A percentile compares a stretch with the other conserved stretches of the same genome.
These are phyloP conservation scores for Mortierella sp. DNA, from an alignment of 371 early-diverging fungal species.

Conservation along the genomic window DNA sequence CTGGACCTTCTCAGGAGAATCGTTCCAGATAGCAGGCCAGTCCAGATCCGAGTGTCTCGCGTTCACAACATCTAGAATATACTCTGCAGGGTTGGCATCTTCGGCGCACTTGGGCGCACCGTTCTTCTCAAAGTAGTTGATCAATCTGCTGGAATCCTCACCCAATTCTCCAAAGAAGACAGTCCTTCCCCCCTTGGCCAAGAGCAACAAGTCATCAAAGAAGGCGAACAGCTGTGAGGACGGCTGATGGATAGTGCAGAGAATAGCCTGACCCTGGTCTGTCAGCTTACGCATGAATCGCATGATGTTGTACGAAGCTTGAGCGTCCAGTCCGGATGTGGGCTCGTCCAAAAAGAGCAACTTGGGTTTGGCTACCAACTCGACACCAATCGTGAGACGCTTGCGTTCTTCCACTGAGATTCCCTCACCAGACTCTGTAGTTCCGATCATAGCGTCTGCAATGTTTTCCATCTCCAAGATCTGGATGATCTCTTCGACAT, in stretches of 20 bases:
- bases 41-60: conserved; percentile 76
- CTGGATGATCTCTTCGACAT: conserved; percentile 76
- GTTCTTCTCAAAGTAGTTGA: conserved; percentile 72
- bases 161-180: conserved; percentile 86
- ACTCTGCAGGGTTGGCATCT: conserved; percentile 77
- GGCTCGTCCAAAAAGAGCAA: conserved; percentile 90
- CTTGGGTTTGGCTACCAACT: conserved; percentile 81
- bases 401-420: conserved; percentile 70
- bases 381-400: conserved; percentile 70
- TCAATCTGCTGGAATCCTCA: conserved; percentile 60
- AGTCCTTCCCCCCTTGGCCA: conserved; percentile 84
- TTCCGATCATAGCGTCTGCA: conserved; percentile 70
- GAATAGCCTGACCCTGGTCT: conserved; percentile 72
- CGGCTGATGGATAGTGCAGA: conserved; percentile 92
- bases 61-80: conserved; percentile 75
- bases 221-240: conserved; percentile 82
- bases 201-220: conserved; percentile 82
- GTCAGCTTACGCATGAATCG: conserved; percentile 79
- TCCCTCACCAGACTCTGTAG: conserved; percentile 59
- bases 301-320: conserved; percentile 78
- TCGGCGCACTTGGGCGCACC: conserved; percentile 72
- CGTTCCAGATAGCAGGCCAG: conserved; percentile 73
- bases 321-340: conserved; percentile 80
- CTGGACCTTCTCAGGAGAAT: conserved; percentile 52
- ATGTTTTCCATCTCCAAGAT: conserved; percentile 74